phyloP scores from a whole-genome alignment of 164 flowering plant genomes.

The Sextonia rubra region DNA sequence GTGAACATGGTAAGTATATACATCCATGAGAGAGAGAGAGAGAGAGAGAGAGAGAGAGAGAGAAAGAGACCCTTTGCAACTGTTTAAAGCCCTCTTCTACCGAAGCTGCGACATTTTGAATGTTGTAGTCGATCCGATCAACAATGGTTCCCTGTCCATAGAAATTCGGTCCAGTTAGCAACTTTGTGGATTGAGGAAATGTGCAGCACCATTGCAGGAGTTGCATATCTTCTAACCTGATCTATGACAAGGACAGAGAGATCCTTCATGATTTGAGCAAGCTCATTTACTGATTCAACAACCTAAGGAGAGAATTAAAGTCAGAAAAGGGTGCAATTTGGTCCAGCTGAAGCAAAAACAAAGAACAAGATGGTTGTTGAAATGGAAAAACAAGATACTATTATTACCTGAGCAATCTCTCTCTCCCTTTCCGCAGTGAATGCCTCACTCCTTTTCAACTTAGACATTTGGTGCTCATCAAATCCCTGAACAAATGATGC shows the following conservation, averaged over 20 bases:
- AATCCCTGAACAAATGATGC: constrained; percentile 45
- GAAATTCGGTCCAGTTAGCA: constrained; percentile 12
- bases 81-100: constrained; percentile 91
- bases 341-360: neutral
- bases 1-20: too few species aligned
- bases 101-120: constrained; percentile 85
- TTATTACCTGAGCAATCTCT: constrained; percentile 74
- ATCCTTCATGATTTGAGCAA: constrained; percentile 99
- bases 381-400: neutral
- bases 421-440: constrained; percentile 86
- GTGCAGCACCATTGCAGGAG: neutral
- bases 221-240: constrained; percentile 52
- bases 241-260: constrained; percentile 95
- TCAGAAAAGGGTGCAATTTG: neutral
- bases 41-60: constrained; percentile 1
- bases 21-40: neutral
- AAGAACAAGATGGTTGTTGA: too few species aligned
- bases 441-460: constrained; percentile 71
- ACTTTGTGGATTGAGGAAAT: neutral
- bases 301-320: constrained; percentile 38
- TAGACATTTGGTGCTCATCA: constrained; percentile 73
- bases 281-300: constrained; percentile 90
- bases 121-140: constrained; percentile 94
- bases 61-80: constrained; percentile 63
- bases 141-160: constrained; percentile 85